Evolutionary conservation across 2,329 filamentous ascomycete species (phyloP), one percentile per base, ranked within the genome.

Genomic region (Colletotrichum aenigma): DNA sequence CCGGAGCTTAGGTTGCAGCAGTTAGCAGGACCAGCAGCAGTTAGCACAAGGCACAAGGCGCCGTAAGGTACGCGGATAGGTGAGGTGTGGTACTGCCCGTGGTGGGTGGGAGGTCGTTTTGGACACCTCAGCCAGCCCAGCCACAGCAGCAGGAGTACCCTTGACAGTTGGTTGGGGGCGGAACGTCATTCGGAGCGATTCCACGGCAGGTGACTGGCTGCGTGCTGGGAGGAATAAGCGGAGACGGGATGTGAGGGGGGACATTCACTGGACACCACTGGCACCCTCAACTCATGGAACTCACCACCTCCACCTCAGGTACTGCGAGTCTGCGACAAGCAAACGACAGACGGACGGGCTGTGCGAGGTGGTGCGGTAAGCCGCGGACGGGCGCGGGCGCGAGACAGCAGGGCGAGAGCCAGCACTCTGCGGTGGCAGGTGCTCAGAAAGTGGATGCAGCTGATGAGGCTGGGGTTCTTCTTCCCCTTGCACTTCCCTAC

Each of bases 101-200:
- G n/a, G 38, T 43, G 38, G 55, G 60, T 71, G 43, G 67, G 52
- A 75, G 36, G 55, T 61, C 36, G 24, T 75, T 71, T 66, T 67
- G 62, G 62, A 36, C 73, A 68, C 62, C 62, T 61, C 64, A 64
- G 70, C 70, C 36, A 48, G 38, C 70, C 38, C 65, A 73, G 60
- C 70, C 74, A 74, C 74, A 76, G 26, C 52, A 60, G 43, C 60
- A 36, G 36, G 68, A 10, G 30, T 30, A 70, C 58, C 66, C 58
- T 62, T 28, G 70, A 15, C 34, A 62, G 58, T 73, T 61, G 65
- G 73, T 60, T 73, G 73, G 70, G 74, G 74, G 64, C 70, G 65
- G 64, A 60, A 76, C 70, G 74, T 76, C 70, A 74, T 73, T 69
- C 32, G 62, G 55, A 16, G 58, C 55, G 56, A 61, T 7, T 36